phyloP scores from a whole-genome alignment of 176 grass and related monocot genomes.

The Rhynchospora tenuis region DNA sequence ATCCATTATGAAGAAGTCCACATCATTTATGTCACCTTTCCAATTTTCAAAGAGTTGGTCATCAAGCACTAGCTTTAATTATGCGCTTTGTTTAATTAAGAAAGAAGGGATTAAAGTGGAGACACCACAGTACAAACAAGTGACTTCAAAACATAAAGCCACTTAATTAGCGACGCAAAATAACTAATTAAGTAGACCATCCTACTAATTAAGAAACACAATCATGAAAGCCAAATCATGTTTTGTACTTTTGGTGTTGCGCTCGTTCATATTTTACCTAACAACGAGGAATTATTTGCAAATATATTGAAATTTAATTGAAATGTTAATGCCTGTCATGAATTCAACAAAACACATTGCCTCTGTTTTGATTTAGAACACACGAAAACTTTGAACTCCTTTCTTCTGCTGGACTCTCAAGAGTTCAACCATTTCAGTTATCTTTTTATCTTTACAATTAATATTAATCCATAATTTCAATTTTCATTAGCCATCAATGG shows the following conservation, averaged over 20 bases:
- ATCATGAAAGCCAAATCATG: neutral
- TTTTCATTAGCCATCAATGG: neutral
- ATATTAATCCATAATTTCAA: neutral
- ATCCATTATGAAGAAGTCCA: neutral
- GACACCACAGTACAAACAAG: neutral
- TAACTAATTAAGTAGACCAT: neutral
- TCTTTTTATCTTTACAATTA: neutral
- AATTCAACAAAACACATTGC: neutral
- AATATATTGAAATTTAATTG: neutral
- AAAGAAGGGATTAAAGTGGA: neutral
- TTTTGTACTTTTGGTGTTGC: neutral
- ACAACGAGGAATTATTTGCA: neutral
- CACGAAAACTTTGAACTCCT: neutral
- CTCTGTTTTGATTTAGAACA: neutral
- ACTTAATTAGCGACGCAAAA: neutral
- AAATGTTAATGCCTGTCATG: neutral
- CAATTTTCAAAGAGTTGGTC: neutral
- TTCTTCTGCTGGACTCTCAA: neutral
- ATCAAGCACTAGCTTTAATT: conserved; percentile 2
- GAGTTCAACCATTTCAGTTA: neutral
- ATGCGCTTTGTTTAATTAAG: neutral
- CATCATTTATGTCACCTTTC: conserved; percentile 18
- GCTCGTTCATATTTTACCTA: neutral
- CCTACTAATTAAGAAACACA: neutral
- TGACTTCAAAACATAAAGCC: neutral